These are phyloP conservation scores for Colletotrichum neosansevieriae DNA, from an alignment of 2,329 filamentous ascomycete genomes.

Conservation along the genomic window DNA sequence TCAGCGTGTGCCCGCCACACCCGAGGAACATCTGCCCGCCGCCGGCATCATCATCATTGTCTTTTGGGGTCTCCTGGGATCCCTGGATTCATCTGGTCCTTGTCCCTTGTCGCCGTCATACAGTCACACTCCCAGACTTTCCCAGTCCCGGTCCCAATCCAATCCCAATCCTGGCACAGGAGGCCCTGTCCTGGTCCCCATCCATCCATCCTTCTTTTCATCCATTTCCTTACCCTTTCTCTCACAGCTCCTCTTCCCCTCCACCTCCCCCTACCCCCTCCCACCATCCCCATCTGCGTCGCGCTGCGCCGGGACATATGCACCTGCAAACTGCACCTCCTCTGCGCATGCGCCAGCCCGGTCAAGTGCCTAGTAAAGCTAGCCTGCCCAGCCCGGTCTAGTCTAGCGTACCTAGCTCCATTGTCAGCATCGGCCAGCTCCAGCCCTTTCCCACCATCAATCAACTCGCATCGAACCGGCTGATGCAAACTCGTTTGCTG, in stretches of 20 bases:
- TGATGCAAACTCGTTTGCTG: conserved; percentile 27
- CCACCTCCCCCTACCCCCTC: not conserved
- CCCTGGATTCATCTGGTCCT: conserved; percentile 10
- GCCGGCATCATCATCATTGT: conserved; percentile 10
- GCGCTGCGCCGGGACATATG: conserved; percentile 35
- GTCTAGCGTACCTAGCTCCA: not conserved
- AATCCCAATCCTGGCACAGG: no score
- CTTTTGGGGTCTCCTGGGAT: conserved; percentile 15
- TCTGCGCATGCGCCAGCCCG: conserved; percentile 30
- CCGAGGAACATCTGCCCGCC: conserved; percentile 11
- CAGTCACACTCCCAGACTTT: conserved; percentile 22
- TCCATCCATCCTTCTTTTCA: not conserved
- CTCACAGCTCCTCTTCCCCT: conserved; percentile 14
- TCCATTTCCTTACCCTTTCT: conserved; percentile 4
- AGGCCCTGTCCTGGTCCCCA: not conserved
- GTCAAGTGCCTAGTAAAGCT: not conserved
- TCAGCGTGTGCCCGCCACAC: conserved; percentile 22
- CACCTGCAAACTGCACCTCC: conserved; percentile 19
- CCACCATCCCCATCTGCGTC: conserved; percentile 17
- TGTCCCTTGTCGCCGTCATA: conserved; percentile 29
- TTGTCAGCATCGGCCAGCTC: conserved; percentile 11
- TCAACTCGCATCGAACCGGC: conserved; percentile 26
- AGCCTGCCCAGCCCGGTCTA: conserved; percentile 6
- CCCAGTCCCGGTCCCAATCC: not conserved
- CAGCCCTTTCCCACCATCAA: conserved; percentile 14